Evolutionary conservation across 495 filamentous ascomycete genomes (phyloP), one percentile per base, ranked within the genome.

Genomic region (Ascobolus immersus): DNA sequence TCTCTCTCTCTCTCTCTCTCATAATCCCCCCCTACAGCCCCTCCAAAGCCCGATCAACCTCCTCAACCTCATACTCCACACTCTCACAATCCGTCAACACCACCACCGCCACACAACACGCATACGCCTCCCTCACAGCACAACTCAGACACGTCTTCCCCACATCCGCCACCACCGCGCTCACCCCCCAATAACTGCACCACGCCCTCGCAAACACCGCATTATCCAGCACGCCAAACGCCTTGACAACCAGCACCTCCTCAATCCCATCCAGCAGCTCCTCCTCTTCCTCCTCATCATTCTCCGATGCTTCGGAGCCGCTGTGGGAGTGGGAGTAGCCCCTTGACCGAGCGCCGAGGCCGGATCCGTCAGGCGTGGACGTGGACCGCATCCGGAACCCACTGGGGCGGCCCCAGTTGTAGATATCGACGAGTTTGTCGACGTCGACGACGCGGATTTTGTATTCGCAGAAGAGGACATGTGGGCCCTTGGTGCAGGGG

Each of bases 181-280:
- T 64, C 34, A 74, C 48, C 14, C 73, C 73, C 63, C 69, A 71
- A 38, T 71, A 68, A 39, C 65, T 56, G 42, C 69, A 76, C 72
- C 72, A 77, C 27, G 73, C 73, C 32, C 73, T 53, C 1, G 69
- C 70, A 43, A 78, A 59, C 10, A 78, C 72, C 49, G 75, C 73
- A 38, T 76, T 77, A 47, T 78, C 73, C 29, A 49, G 51, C 18
- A 69, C 69, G 7, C 73, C 73, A 41, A 71, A 68, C 18, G 71
- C 70, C 51, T 77, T 66, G 12, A 78, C 57, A 21, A 70, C 70
- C 23, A 78, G 54, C 8, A 78, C 69, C 40, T 56, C 57, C 39
- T 72, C 67, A n/a, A n/a, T n/a, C n/a, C n/a, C n/a, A n/a, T n/a
- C n/a, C n/a, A n/a, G n/a, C 7, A 25, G n/a, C 22, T 25, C 22